phyloP scores from a whole-genome alignment of 23 red algal genomes.

The Cyanidioschyzon merolae region DNA sequence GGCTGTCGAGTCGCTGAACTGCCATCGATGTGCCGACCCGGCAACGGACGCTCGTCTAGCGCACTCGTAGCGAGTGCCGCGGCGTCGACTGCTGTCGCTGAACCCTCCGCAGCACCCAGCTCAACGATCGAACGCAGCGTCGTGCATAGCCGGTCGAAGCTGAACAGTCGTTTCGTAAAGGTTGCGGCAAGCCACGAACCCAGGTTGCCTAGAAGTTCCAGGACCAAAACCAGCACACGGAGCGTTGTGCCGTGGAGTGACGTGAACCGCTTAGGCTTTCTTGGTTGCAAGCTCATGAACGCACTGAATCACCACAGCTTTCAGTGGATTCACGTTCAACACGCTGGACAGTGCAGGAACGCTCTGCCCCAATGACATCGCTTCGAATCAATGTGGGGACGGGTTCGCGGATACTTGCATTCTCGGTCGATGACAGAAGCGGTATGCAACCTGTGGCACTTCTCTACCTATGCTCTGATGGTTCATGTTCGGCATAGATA shows the following conservation, averaged over 20 bases:
- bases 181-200: background rate
- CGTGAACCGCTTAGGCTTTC: background rate
- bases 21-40: background rate
- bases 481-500: too few species aligned
- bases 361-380: too few species aligned
- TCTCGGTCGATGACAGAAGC: too few species aligned
- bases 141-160: background rate
- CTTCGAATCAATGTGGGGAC: too few species aligned
- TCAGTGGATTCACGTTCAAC: too few species aligned
- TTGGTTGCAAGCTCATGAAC: background rate
- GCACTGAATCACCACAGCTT: too few species aligned
- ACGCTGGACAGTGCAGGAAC: too few species aligned
- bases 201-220: background rate
- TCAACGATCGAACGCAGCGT: background rate
- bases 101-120: background rate
- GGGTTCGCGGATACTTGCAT: too few species aligned
- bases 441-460: too few species aligned
- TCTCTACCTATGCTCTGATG: too few species aligned
- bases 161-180: background rate
- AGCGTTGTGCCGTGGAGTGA: background rate
- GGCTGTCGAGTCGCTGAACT: background rate
- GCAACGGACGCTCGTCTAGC: slow-evolving; percentile 1
- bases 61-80: background rate
- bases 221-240: background rate
- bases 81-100: background rate